Base-by-base conservation (phyloP, 257 asterid genomes). In the Perilla frutescens region DNA sequence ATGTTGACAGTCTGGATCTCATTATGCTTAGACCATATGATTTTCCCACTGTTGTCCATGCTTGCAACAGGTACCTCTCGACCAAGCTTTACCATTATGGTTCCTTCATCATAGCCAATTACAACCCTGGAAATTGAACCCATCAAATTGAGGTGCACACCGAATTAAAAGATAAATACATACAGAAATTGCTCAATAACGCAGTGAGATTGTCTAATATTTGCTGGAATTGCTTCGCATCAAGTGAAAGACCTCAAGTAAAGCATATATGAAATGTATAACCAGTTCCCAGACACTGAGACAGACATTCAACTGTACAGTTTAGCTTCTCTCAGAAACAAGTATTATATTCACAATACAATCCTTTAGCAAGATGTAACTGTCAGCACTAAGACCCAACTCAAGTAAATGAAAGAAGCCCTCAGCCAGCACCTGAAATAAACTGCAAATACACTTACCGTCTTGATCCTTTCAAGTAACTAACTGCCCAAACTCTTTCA, bases 401-500 rank as follows among this genome's bases (percentile, higher is more conserved):
- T 68, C 26, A 45, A 13, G 49, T 8, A 61, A 44, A 29, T 34
- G 58, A 58, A 34, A 71, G 26, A 73, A 68, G 37, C 45, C 54
- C 57, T 47, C 50, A 70, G 59, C 14, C 60, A 78, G 65, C 70
- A 73, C 53, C 34, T 61, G 11, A 57, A 47, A 45, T 55, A 29
- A 78, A 68, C 53, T 13, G 39, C 64, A 67, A 49, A 68, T 43
- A 43, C 68, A 70, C 89, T 80, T 83, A 92, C 99, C 98, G 77
- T 70, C 99, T 84, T 44, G 99, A 95, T 77, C 98, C 87, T 86
- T 83, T 92, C 79, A 90, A 85, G 93, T 83, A 92, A 70, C 98
- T 95, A 76, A 92, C 74, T 5, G 99, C 91, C 99, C 99, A 95
- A 81, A 95, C 99, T 84, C 99, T 88, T 83, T 95, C 98, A 83